Percentiles rank a stretch among this genome's conserved stretches.
These are phyloP conservation scores for Neohortaea acidophila DNA, from an alignment of 495 filamentous ascomycete species.

Conservation along the genomic window DNA sequence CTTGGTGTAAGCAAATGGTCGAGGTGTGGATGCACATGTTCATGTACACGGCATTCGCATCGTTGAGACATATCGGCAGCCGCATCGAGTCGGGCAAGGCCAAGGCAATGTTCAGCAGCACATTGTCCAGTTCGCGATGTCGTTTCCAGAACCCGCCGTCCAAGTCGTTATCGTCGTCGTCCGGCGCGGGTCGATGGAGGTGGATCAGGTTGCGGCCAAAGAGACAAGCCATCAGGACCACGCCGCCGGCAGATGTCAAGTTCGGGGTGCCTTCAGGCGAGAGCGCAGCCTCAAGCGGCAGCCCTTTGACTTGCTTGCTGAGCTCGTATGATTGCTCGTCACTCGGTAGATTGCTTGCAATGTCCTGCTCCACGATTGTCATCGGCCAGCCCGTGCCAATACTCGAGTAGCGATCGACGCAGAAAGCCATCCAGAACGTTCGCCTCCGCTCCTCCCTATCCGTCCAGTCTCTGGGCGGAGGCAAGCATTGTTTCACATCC, in stretches of 20 bases:
- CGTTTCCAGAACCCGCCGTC: conserved; percentile 95
- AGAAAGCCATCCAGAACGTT: conserved; percentile 91
- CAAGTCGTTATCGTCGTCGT: conserved; percentile 74
- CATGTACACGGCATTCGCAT: conserved; percentile 81
- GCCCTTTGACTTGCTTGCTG: conserved; percentile 55
- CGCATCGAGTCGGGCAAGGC: conserved; percentile 71
- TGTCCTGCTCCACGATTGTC: conserved; percentile 81
- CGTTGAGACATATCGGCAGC: conserved; percentile 56
- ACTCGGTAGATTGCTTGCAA: conserved; percentile 70
- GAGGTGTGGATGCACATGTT: conserved; percentile 97
- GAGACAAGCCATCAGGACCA: conserved; percentile 69
- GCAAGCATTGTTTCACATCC: conserved; percentile 84
- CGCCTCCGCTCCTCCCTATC: conserved; percentile 81
- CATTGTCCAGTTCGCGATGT: conserved; percentile 76
- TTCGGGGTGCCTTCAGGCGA: conserved; percentile 51
- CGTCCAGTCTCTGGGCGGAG: conserved; percentile 78
- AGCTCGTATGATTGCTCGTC: conserved; percentile 78
- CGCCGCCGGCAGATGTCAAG: conserved; percentile 64
- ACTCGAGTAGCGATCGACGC: conserved; percentile 79
- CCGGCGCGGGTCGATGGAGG: conserved; percentile 71
- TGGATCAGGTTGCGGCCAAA: conserved; percentile 93
- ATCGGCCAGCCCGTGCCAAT: conserved; percentile 97
- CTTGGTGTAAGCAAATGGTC: conserved; percentile 93
- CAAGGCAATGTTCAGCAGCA: conserved; percentile 71
- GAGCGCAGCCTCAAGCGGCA: conserved; percentile 56